These are phyloP conservation scores for Wallemia ichthyophaga DNA, from an alignment of 1,284 basidiomycete genomes.

Conservation along the genomic window DNA sequence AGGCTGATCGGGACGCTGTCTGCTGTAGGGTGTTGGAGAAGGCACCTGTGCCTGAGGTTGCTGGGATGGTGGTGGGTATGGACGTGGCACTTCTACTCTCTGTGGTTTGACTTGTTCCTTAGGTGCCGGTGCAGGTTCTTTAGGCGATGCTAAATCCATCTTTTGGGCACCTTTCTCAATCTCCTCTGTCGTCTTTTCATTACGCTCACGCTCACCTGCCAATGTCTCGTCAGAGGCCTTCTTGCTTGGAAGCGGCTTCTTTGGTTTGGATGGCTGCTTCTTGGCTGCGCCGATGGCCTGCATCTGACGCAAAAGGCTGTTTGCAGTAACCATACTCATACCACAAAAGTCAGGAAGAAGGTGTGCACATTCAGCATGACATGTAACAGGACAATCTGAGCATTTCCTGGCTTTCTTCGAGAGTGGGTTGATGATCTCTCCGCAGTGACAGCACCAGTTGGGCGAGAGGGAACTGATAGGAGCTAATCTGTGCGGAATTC, in stretches of 20 bases:
- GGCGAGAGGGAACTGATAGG: slow-evolving; percentile 89
- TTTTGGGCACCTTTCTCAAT: not conserved
- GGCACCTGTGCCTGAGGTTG: slow-evolving; percentile 6
- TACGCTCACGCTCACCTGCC: not conserved
- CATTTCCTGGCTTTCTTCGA: slow-evolving; percentile 89
- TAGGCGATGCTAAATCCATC: not conserved
- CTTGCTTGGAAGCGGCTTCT: not conserved
- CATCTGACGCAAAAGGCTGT: slow-evolving; percentile 66
- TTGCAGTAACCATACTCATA: slow-evolving; percentile 99
- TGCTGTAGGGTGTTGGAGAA: slow-evolving; percentile 7
- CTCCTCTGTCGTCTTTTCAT: not conserved
- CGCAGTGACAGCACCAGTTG: slow-evolving; percentile 99
- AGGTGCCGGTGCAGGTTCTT: slow-evolving; percentile 6
- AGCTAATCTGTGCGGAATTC: slow-evolving; percentile 95
- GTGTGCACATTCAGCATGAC: slow-evolving; percentile 91
- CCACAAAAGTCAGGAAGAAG: slow-evolving; percentile 98
- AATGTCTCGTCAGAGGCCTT: not conserved
- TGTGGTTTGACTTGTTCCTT: slow-evolving; percentile 6
- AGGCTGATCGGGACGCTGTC: slow-evolving; percentile 4
- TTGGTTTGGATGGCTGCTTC: slow-evolving; percentile 3
- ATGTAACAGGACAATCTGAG: slow-evolving; percentile 76
- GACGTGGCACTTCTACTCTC: slow-evolving; percentile 3
- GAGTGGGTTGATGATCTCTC: slow-evolving; percentile 71
- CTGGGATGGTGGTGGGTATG: slow-evolving; percentile 10
- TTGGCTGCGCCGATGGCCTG: slow-evolving; percentile 25